Percentiles rank a stretch among this genome's conserved stretches.
Conservation (phyloP, 805 yeast species). For the Myxozyma mucilagina region DNA sequence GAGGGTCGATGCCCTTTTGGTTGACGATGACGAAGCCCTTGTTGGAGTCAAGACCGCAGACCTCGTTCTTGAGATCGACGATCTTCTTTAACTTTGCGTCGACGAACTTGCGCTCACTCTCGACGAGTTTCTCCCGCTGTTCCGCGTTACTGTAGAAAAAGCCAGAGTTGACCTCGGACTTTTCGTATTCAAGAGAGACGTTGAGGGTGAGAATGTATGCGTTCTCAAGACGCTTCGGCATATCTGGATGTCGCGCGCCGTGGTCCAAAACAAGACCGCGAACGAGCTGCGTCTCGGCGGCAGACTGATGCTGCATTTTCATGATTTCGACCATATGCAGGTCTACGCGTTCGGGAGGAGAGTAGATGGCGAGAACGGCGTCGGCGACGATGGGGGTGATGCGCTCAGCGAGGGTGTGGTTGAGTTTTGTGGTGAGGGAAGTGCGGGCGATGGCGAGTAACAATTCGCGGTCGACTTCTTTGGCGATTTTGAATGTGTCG, state of each 20-base stretch:
- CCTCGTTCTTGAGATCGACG: slow-evolving; percentile 88
- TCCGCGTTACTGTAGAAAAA: slow-evolving; percentile 93
- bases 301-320: slow-evolving; percentile 94
- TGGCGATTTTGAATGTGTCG: slow-evolving; percentile 60
- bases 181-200: slow-evolving; percentile 94
- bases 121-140: slow-evolving; percentile 92
- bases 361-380: slow-evolving; percentile 80
- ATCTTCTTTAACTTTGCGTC: slow-evolving; percentile 90
- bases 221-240: slow-evolving; percentile 86
- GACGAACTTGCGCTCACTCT: slow-evolving; percentile 89
- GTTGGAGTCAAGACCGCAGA: slow-evolving; percentile 71
- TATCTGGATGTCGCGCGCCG: slow-evolving; percentile 98
- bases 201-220: slow-evolving; percentile 85
- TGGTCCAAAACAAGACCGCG: slow-evolving; percentile 94
- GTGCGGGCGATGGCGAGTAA: slow-evolving; percentile 89
- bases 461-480: slow-evolving; percentile 76
- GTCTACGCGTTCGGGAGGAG: slow-evolving; percentile 58
- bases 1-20: slow-evolving; percentile 98
- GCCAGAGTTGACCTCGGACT: slow-evolving; percentile 95
- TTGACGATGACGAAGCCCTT: slow-evolving; percentile 90
- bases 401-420: slow-evolving; percentile 70
- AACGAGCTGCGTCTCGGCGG: slow-evolving; percentile 77
- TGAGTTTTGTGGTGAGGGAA: slow-evolving; percentile 84
- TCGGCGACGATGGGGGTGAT: slow-evolving; percentile 94
- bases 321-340: slow-evolving; percentile 97